Base-by-base conservation (phyloP, 1,284 basidiomycete genomes). In the Clitocybe nebularis region DNA sequence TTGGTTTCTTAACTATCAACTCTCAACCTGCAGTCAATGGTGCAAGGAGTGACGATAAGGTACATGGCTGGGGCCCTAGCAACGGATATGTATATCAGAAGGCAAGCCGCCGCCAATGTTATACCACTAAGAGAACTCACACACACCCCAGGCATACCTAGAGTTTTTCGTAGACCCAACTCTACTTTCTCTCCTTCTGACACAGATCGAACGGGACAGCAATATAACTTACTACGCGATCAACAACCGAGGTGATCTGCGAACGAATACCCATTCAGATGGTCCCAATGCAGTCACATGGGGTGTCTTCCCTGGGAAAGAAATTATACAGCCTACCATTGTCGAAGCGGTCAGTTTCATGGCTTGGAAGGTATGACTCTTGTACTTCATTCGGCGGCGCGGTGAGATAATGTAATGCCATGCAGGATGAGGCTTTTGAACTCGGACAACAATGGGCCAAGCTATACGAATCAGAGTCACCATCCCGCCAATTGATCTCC, bases 201-300 rank as follows among this genome's bases (percentile, higher is more conserved):
- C 81, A 24, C 80, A 91, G 45, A 90, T 99, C 53, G 93, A 96
- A 62, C 77, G 81, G 30, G 91, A 98, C 58, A 78, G 81, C 44
- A 81, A 88, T 55, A 89, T 97, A 63, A 99, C 93, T 4, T 99
- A 99, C 74, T 94, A 98, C 59, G 93, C 94, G 40, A 93, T 93
- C 61, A 92, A 93, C 71, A 86, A 81, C 59, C 79, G 83, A 49
- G 96, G 96, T 36, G 94, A 98, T 59, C 77, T 98, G 54, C 77
- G 83, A 43, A 97, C 94, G 41, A 99, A 99, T 72, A 92, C 85
- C 23, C 82, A 87, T 49, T 86, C 86, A 1, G 90, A 95, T 24
- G 90, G 93, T 5, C 93, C 95, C 26, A 99, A 98, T 57, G 96
- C 96, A 5, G 96, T 99, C 35, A 99, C 96, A 0, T 99, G 95